Base-by-base conservation (phyloP, 495 filamentous ascomycete genomes). In the Xylaria cubensis region DNA sequence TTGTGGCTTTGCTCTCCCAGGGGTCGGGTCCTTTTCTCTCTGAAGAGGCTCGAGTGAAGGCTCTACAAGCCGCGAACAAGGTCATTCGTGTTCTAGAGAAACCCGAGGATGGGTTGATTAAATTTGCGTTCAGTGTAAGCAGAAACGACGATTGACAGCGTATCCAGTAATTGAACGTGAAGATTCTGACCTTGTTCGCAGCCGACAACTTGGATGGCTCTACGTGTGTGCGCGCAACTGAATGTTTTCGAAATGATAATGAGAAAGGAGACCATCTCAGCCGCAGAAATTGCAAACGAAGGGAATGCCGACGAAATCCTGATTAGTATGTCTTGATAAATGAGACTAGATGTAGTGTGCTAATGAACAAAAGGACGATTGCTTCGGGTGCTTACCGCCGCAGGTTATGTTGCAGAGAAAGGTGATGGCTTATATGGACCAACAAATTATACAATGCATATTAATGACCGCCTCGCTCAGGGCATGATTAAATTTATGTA, bases 301-400 rank as follows among this genome's bases (percentile, higher is more conserved):
- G 41, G 7, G 9, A 59, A 66, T 41, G 48, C 59, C 32, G 72
- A 73, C 15, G 72, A 73, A 46, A 21, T 44, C 17, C 46, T 73
- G 17, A 64, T 73, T 24, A 44, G 72, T 69, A 73, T 48, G 66
- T 62, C 19, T 5, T 41, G 58, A 4, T 46, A 9, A 8, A 13
- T 1, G 21, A 17, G 13, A 29, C 26, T 3, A 9, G 12, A 55
- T 24, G 1, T 15, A 67, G 58, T 26, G 63, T 24, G 44, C 64
- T 69, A 36, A 69, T 26, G 12, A 13, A 12, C 26, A 36, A 58
- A 56, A 73, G 66, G 65, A 15, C 72, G 72, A 15, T 58, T 70
- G 15, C 32, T 73, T 19, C 72, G 72, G 36, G 72, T 73, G 10
- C 58, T 73, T 29, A 73, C 72, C 13, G 61, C 72, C 19, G 55